A percentile compares a stretch with the other conserved stretches of the same genome.
Conservation (phyloP, 73 alveolate genomes). For the Tetrahymena malaccensis region DNA sequence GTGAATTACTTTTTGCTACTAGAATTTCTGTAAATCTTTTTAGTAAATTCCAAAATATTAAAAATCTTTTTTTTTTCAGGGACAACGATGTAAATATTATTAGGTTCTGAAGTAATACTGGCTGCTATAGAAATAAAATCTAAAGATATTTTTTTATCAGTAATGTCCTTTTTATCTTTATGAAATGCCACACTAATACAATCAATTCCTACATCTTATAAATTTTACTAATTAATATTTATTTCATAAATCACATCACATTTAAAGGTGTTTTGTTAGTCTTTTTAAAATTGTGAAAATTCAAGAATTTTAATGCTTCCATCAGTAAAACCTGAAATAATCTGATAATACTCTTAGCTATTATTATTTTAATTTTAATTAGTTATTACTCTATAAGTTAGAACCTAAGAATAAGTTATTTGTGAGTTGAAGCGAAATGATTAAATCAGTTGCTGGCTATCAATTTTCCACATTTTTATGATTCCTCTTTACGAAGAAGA, state of each 20-base stretch:
- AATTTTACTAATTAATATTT: neutral
- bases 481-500: neutral
- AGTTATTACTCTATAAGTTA: neutral
- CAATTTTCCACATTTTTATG: neutral
- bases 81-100: neutral
- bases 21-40: neutral
- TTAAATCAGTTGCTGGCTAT: neutral
- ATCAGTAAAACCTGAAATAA: neutral
- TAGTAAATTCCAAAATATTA: neutral
- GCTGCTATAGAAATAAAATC: neutral
- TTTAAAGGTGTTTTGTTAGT: neutral
- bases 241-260: neutral
- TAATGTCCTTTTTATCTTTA: neutral
- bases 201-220: neutral
- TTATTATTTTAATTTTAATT: neutral
- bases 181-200: neutral
- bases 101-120: neutral
- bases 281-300: neutral
- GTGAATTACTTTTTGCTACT: neutral
- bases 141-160: neutral
- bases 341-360: neutral
- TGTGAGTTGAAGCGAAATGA: neutral
- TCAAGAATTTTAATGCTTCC: neutral
- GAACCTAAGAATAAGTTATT: neutral
- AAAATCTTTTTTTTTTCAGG: neutral